Conservation (phyloP, 345 rosid species). For the Eucalyptus viminalis region DNA sequence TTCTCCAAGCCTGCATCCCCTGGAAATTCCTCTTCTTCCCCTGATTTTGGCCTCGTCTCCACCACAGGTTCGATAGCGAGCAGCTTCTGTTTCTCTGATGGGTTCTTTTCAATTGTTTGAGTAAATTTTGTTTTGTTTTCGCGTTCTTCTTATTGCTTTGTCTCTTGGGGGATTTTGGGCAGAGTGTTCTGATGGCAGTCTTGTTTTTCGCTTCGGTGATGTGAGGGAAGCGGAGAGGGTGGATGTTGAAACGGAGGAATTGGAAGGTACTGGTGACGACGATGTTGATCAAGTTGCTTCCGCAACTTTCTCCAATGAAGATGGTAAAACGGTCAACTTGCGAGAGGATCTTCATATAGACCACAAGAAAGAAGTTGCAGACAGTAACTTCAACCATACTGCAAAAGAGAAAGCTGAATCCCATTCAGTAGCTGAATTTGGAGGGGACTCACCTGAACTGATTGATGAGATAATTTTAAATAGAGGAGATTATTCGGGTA, state of each 20-base stretch:
- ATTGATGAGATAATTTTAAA: neutral
- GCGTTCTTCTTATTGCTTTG: neutral
- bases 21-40: neutral
- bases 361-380: neutral
- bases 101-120: neutral
- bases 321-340: neutral
- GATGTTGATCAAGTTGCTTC: neutral
- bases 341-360: neutral
- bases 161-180: neutral
- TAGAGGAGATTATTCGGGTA: neutral
- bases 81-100: neutral
- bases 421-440: neutral
- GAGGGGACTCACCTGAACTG: neutral
- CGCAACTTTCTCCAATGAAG: neutral
- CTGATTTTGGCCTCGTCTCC: neutral
- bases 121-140: neutral
- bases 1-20: neutral
- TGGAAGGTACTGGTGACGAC: neutral
- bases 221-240: slow-evolving; percentile 10
- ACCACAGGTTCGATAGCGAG: neutral
- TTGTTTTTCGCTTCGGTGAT: slow-evolving; percentile 50
- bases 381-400: neutral
- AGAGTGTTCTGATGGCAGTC: slow-evolving; percentile 54
- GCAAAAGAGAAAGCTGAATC: neutral
- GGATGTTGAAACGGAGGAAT: slow-evolving; percentile 4